Evolutionary conservation across 2,329 filamentous ascomycete species (phyloP).

Genomic region (Emergomyces pasteurianus): DNA sequence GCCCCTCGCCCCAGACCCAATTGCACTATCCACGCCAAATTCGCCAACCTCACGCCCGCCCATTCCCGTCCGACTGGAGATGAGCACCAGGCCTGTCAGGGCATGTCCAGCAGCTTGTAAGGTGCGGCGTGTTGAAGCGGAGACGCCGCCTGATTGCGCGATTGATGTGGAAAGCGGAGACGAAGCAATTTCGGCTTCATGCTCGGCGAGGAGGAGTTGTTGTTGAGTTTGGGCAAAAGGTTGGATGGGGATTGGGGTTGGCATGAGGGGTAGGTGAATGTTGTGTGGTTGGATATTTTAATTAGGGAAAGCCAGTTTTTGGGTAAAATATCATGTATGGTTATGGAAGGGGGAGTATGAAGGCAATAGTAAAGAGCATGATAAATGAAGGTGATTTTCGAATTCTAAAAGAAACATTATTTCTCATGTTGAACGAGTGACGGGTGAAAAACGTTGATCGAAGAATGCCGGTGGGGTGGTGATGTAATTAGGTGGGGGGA

Average conservation of each 20-base stretch:
- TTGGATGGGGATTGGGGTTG: constrained; percentile 23
- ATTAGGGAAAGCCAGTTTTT: background rate
- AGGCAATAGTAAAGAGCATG: background rate
- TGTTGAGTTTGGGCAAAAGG: constrained; percentile 33
- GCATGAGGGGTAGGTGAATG: background rate
- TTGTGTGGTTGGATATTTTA: background rate
- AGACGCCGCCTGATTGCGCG: constrained; percentile 26
- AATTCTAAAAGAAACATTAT: too few species aligned
- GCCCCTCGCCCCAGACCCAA: constrained; percentile 17
- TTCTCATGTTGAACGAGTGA: background rate
- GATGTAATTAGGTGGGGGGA: background rate
- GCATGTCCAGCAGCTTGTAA: constrained; percentile 32
- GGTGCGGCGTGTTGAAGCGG: constrained; percentile 31
- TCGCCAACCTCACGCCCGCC: constrained; percentile 87
- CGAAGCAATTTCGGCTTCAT: constrained; percentile 33
- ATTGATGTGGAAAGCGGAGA: constrained; percentile 27
- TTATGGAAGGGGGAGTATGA: background rate
- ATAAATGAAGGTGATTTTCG: background rate
- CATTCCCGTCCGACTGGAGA: constrained; percentile 71
- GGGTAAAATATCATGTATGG: background rate
- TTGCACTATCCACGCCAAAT: constrained; percentile 59
- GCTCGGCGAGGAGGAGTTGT: constrained; percentile 31
- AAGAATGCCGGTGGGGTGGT: too few species aligned
- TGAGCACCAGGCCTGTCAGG: constrained; percentile 46
- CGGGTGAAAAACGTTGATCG: background rate